Conservation (phyloP, 2,329 filamentous ascomycete genomes). For the Pseudonectria buxi region DNA sequence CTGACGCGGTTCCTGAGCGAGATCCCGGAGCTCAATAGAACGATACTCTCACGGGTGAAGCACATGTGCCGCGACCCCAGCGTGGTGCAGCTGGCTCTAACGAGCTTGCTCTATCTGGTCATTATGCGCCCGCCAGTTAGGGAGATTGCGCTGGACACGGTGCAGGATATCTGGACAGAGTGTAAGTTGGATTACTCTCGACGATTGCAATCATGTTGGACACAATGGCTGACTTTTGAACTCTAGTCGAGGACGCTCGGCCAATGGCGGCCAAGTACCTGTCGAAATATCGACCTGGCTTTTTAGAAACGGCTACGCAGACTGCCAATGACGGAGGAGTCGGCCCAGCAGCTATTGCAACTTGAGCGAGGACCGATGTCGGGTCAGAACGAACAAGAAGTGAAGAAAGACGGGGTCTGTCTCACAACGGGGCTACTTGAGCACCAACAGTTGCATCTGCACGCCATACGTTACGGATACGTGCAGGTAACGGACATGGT, state of each 20-base stretch:
- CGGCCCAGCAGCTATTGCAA: conserved; percentile 21
- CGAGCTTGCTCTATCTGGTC: conserved; percentile 58
- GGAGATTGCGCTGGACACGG: conserved; percentile 56
- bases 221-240: conserved; percentile 12
- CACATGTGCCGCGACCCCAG: conserved; percentile 59
- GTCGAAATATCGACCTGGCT: conserved; percentile 52
- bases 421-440: too few species aligned
- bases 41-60: conserved; percentile 68
- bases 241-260: conserved; percentile 53
- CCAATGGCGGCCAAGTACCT: conserved; percentile 58
- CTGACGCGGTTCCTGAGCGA: conserved; percentile 88
- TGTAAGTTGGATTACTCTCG: conserved; percentile 46
- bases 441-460: too few species aligned
- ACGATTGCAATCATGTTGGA: too few species aligned
- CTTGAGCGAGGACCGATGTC: conserved; percentile 13
- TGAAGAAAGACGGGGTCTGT: too few species aligned
- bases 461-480: too few species aligned
- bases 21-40: conserved; percentile 69
- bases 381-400: too few species aligned
- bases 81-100: conserved; percentile 56
- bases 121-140: conserved; percentile 61
- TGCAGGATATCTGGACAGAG: conserved; percentile 61
- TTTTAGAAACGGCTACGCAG: conserved; percentile 30
- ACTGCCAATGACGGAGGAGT: conserved; percentile 16
- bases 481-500: too few species aligned